Percentiles rank a stretch among this genome's conserved stretches.
phyloP scores from a whole-genome alignment of 1,284 basidiomycete species.

The Farysia itapuensis region DNA sequence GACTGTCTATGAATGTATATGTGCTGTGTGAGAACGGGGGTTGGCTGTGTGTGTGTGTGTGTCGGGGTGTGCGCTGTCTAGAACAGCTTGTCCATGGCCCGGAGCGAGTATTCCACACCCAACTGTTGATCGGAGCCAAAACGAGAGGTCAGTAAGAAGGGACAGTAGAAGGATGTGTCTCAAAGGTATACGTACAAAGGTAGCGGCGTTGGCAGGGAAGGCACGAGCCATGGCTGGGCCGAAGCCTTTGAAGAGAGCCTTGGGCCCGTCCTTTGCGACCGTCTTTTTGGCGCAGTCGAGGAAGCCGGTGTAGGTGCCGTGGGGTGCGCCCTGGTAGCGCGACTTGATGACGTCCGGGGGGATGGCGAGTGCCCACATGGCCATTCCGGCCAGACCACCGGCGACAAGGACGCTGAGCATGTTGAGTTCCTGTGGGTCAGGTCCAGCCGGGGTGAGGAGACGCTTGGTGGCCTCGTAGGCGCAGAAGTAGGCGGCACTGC shows the following conservation, averaged over 20 bases:
- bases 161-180: neutral
- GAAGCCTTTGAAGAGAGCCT: slow-evolving; percentile 93
- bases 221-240: slow-evolving; percentile 77
- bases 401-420: slow-evolving; percentile 85
- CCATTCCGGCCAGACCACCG: slow-evolving; percentile 91
- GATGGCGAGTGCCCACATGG: slow-evolving; percentile 68
- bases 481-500: slow-evolving; percentile 95
- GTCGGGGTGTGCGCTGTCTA: slow-evolving; percentile 2
- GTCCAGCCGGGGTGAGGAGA: slow-evolving; percentile 71
- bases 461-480: slow-evolving; percentile 95
- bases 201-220: slow-evolving; percentile 90
- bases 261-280: slow-evolving; percentile 84
- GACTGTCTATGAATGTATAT: too few species aligned
- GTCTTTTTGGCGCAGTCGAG: slow-evolving; percentile 90
- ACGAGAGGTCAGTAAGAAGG: too few species aligned
- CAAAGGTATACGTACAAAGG: slow-evolving; percentile 73
- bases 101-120: slow-evolving; percentile 78
- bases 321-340: slow-evolving; percentile 91
- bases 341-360: slow-evolving; percentile 72
- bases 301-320: slow-evolving; percentile 91
- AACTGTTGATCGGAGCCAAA: too few species aligned
- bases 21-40: too few species aligned
- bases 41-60: too few species aligned
- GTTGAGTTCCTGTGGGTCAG: slow-evolving; percentile 77
- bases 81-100: slow-evolving; percentile 70